Conservation (phyloP, 1,284 basidiomycete genomes). For the Abortiporus biennis region DNA sequence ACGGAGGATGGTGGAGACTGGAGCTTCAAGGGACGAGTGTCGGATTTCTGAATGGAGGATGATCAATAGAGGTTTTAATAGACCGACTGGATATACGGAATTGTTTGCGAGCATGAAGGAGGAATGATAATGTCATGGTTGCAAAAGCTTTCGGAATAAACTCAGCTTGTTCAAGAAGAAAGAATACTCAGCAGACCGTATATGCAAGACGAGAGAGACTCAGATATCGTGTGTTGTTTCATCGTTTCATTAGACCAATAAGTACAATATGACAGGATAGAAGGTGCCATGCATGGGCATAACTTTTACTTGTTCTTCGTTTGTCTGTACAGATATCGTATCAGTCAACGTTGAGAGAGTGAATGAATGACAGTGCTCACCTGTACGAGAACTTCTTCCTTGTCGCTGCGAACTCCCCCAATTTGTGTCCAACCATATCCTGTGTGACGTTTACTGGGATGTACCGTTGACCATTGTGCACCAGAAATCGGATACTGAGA, state of each 20-base stretch:
- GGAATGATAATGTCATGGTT: background rate
- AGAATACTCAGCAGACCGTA: too few species aligned
- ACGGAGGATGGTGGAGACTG: conserved; percentile 61
- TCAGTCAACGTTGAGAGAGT: background rate
- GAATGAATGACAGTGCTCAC: conserved; percentile 27
- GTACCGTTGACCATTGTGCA: conserved; percentile 95
- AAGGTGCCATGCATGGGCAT: too few species aligned
- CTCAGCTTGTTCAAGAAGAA: too few species aligned
- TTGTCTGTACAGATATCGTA: conserved; percentile 14
- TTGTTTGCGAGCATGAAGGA: background rate
- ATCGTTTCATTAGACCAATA: too few species aligned
- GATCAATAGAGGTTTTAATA: conserved; percentile 10
- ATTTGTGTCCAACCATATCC: conserved; percentile 98
- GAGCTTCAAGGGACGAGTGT: conserved; percentile 79
- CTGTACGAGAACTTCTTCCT: conserved; percentile 75
- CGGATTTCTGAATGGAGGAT: too few species aligned
- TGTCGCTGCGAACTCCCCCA: conserved; percentile 93
- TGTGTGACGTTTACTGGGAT: conserved; percentile 83
- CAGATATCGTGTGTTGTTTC: too few species aligned
- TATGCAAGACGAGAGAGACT: too few species aligned
- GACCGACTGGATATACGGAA: background rate
- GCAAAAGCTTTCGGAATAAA: background rate
- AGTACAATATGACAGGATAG: too few species aligned
- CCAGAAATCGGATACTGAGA: conserved; percentile 74
- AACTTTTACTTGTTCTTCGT: conserved; percentile 28